Base-by-base conservation (phyloP, 75 land plant genomes). In the Picea sitchensis region DNA sequence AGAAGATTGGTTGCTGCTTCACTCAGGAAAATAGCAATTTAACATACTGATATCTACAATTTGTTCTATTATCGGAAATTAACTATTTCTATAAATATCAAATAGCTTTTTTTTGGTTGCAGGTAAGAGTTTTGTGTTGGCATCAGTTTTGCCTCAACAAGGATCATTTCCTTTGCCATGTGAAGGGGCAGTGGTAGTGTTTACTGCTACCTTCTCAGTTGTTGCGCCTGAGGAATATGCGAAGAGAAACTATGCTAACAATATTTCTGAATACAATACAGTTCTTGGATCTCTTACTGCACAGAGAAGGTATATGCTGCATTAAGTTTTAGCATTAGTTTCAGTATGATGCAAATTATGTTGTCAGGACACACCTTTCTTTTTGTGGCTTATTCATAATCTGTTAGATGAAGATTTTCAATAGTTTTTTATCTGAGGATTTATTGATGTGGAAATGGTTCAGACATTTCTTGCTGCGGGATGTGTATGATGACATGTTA, bases 401-500 rank as follows among this genome's bases (percentile, higher is more conserved):
- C 44, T 78, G 26, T 58, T 21, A 47, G 44, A 34, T 59, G n/a
- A 21, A 26, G 23, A 6, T 54, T 36, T n/a, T 23, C 4, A 34
- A n/a, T 38, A 36, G 23, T 20, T 58, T 81, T 21, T 38, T 38
- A 13, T 57, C 44, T 58, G 32, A 78, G 65, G 18, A 9, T 41
- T 65, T 58, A 23, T 86, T 56, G 41, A 58, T 59, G 71, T 75
- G 5, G 61, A 2, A 12, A 67, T 14, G 58, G 15, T 78, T 36
- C 84, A 95, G 97, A 86, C 73, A 81, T 61, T 92, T 73, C 79
- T 82, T 95, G 86, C 78, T 95, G 84, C 88, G 96, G 75, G 98
- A 93, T 84, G 98, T 84, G 56, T 95, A 97, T 68, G 98, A 97
- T 64, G 99, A 97, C 58, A 95, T 97, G 99, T 62, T 87, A 69